Evolutionary conservation across 352 stramenopile genomes (phyloP).

Genomic region (Aphanomyces euteiches): DNA sequence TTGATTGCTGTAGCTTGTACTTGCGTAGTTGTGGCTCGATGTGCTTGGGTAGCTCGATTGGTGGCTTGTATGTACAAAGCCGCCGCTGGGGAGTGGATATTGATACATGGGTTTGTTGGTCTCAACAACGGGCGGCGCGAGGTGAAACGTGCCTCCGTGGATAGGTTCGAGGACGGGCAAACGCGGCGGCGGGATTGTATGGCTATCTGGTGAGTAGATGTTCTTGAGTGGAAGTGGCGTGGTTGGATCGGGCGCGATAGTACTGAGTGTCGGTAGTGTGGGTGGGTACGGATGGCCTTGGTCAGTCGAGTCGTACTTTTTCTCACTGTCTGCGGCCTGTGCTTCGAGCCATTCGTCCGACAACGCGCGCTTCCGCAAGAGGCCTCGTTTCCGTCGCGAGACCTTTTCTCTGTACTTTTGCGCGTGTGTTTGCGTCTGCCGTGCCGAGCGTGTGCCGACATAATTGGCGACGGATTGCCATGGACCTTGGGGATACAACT

Average conservation of each 20-base stretch:
- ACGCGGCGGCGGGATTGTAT: background rate
- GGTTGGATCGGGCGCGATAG: background rate
- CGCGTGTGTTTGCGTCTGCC: slow-evolving; percentile 64
- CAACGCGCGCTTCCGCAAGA: slow-evolving; percentile 29
- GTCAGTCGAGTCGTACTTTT: background rate
- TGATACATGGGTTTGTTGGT: slow-evolving; percentile 1
- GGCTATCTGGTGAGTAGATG: background rate
- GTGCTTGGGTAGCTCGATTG: background rate
- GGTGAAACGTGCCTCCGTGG: background rate
- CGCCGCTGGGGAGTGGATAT: background rate
- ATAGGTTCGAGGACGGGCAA: slow-evolving; percentile 1
- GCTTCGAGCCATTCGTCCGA: slow-evolving; percentile 24
- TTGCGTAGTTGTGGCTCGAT: background rate
- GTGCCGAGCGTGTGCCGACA: slow-evolving; percentile 57
- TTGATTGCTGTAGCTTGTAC: slow-evolving; percentile 1
- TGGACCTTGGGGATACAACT: slow-evolving; percentile 53
- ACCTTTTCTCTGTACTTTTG: slow-evolving; percentile 70
- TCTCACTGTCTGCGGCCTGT: background rate
- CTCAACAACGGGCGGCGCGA: background rate
- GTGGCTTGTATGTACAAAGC: background rate
- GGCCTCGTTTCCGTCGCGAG: slow-evolving; percentile 43
- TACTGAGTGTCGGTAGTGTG: background rate
- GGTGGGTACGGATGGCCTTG: background rate
- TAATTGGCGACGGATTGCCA: slow-evolving; percentile 61
- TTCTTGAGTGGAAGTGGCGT: background rate